Percentiles rank a stretch among this genome's conserved stretches.
These are phyloP conservation scores for Ajuga chamaepitys DNA, from an alignment of 257 asterid species.

Conservation along the genomic window DNA sequence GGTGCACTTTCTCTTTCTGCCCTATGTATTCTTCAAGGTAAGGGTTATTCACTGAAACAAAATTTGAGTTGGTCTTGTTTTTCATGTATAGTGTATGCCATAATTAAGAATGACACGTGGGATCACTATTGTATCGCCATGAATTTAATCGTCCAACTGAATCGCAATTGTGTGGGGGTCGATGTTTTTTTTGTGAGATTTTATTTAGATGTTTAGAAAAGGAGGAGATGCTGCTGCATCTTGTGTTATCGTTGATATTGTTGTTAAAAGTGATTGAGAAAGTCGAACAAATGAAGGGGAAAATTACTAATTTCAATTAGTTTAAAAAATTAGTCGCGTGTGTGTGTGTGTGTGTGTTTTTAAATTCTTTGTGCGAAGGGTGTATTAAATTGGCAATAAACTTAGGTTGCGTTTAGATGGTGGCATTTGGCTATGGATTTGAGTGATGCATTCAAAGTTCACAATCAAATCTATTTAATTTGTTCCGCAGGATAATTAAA, in stretches of 20 bases:
- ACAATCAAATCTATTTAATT: no score
- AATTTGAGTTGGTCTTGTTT: constrained; percentile 9
- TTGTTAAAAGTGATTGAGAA: no score
- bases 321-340: no score
- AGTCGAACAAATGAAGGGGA: no score
- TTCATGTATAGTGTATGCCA: constrained; percentile 30
- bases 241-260: background rate
- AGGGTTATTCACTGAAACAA: constrained; percentile 16
- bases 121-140: background rate
- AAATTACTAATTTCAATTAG: no score
- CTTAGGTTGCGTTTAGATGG: no score
- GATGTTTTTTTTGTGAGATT: background rate
- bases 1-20: constrained; percentile 14
- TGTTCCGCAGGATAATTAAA: no score
- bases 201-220: background rate
- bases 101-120: constrained; percentile 14
- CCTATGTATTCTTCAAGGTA: constrained; percentile 7
- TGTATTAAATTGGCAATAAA: no score
- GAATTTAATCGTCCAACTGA: background rate
- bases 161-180: background rate
- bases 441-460: no score
- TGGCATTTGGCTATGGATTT: no score
- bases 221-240: background rate
- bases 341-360: no score
- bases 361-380: no score